Base-by-base conservation (phyloP, 176 grass and related monocot species). In the Hordeum vulgare region DNA sequence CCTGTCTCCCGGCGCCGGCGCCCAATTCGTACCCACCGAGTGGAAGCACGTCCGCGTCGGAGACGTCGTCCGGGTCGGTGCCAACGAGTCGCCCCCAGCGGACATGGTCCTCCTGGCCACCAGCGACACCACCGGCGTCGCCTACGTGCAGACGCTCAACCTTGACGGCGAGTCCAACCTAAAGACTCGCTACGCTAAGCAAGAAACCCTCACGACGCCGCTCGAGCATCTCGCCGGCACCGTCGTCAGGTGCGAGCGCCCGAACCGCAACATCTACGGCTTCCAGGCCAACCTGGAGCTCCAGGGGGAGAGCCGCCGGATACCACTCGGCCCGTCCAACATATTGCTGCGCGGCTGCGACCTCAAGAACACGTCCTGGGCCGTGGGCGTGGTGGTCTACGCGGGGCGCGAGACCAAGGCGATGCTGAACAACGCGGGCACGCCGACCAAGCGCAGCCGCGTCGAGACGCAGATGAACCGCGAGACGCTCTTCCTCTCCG, bases 81-180 rank as follows among this genome's bases (percentile, higher is more conserved):
- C 86, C 28, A 71, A 99, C 61, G 96, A 99, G 83, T 92, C 93
- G 11, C 79, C 95, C 33, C 93, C 96, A 6, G 92, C 93, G 25
- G 96, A 99, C 91, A 95, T 99, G 96, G 96, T 99, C 41, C 79
- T 96, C 33, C 91, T 99, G n/a, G 79, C 89, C n/a, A 99, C 93
- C 51, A 96, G 96, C 91, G 96, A 99, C 4, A 78, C 93, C 23
- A 93, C 93, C 15, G 93, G 96, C 73, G 91, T 99, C 4, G 89
- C 89, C 8, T 99, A 96, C 61, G 87, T 99, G 66, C 96, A 99
- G 86, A 99, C 96, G 31, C 92, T 94, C 21, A 99, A 99, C 84
- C 93, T 99, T 6, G 96, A 99, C 41, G 96, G 96, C 64, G 96
- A 99, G 89, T 99, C 96, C 26, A 99, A 99, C 77, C 93, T 99